Evolutionary conservation across 1,139 yeast species (phyloP).

Genomic region (Geotrichum restrictum): DNA sequence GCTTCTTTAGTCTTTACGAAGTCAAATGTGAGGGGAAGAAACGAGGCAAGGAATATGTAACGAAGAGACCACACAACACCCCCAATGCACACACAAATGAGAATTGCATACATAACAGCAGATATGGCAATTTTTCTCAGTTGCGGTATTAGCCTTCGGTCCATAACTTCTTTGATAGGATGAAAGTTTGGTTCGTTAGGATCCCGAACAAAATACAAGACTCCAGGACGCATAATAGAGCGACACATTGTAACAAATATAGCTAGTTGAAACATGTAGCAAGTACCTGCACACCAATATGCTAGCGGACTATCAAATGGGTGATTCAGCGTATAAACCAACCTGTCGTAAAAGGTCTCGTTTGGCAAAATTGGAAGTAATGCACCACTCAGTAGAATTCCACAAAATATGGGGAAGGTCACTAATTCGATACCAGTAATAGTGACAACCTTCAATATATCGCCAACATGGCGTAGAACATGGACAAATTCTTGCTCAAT

Average conservation of each 20-base stretch:
- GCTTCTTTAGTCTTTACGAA: not conserved
- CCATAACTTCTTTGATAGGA: slow-evolving; percentile 82
- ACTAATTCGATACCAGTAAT: slow-evolving; percentile 77
- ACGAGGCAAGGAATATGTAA: slow-evolving; percentile 36
- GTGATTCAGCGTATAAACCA: slow-evolving; percentile 25
- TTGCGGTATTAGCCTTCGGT: slow-evolving; percentile 69
- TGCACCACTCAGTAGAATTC: slow-evolving; percentile 69
- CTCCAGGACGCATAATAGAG: slow-evolving; percentile 78
- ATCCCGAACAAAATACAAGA: slow-evolving; percentile 81
- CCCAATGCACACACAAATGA: slow-evolving; percentile 75
- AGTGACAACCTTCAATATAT: slow-evolving; percentile 67
- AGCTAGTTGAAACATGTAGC: slow-evolving; percentile 84
- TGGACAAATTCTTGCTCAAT: slow-evolving; percentile 25
- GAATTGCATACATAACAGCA: slow-evolving; percentile 67
- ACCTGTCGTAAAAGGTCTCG: slow-evolving; percentile 21
- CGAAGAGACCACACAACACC: slow-evolving; percentile 55
- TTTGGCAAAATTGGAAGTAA: slow-evolving; percentile 39
- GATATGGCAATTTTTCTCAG: slow-evolving; percentile 70
- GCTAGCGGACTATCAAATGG: slow-evolving; percentile 32
- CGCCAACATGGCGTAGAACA: slow-evolving; percentile 40
- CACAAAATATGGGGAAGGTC: slow-evolving; percentile 83
- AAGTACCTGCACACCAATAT: slow-evolving; percentile 77
- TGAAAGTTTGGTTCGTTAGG: slow-evolving; percentile 92
- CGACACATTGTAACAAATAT: slow-evolving; percentile 82
- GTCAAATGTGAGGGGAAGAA: slow-evolving; percentile 34